Evolutionary conservation across 371 early-diverging fungal genomes (phyloP), one percentile per base, ranked within the genome.

Genomic region (Mortierella sp.): DNA sequence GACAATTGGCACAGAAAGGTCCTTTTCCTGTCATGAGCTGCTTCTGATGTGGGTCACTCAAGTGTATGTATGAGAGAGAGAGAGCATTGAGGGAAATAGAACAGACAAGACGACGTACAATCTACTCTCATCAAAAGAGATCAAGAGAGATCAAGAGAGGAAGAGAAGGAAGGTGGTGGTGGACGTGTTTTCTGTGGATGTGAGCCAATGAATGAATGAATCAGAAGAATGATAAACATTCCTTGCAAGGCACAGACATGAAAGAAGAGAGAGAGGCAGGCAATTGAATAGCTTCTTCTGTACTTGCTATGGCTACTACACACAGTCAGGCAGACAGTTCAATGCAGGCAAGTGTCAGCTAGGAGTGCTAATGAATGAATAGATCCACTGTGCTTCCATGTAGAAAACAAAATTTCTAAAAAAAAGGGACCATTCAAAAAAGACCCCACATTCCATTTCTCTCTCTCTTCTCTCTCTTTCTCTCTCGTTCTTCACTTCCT

Each of bases 371-470:
- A 31, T 34, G 8, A 21, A 31, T 61, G 16, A 16, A 16, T 50
- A 1, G 50, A 50, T 61, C 37, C 61, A 19, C 34, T 16, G 34
- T 67, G 37, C 37, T 53, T 69, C 64, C 51, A 71, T 70, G 61
- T 53, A 26, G 26, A 43, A 13, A 43, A 34, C n/a, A 13, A 24
- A 53, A 28, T 19, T 54, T 43, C 31, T 48, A 16, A 69, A 69
- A 53, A 61, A 40, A 44, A 69, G 40, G 44, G 24, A 43, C n/a
- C 21, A 14, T 50, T 61, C 31, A 69, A 74, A 61, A 77, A 74
- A 50, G 72, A 83, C 78, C 78, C 84, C 84, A 80, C 78, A 84
- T 84, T 84, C 84, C 84, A 80, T 54, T 83, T 75, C 59, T 71
- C 61, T 28, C 57, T 59, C 72, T 43, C 43, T 64, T 28, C 64